Conservation (phyloP, 208 protist species). For the Crithidia brevicula region DNA sequence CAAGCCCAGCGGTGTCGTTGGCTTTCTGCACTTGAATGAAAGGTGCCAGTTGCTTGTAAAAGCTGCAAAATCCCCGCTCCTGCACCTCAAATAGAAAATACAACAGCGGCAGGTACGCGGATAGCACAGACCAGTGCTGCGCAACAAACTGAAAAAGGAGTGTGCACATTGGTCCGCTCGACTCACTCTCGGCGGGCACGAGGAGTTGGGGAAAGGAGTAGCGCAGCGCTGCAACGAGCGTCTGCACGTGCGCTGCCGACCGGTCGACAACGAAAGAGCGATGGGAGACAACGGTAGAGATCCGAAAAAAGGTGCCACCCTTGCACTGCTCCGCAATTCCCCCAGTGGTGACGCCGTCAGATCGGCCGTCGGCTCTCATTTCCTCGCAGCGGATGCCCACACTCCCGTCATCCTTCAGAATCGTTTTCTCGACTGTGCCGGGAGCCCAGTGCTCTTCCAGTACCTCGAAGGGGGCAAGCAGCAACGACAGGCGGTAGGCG, state of each 20-base stretch:
- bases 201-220: conserved; percentile 34
- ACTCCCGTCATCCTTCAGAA: conserved; percentile 11
- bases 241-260: conserved; percentile 27
- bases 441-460: conserved; percentile 27
- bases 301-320: conserved; percentile 14
- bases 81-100: conserved; percentile 40
- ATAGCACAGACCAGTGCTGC: conserved; percentile 25
- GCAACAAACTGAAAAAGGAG: conserved; percentile 28
- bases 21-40: conserved; percentile 13
- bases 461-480: conserved; percentile 30
- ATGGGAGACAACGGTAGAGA: conserved; percentile 18
- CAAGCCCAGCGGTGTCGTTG: conserved; percentile 23
- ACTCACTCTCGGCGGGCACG: conserved; percentile 15
- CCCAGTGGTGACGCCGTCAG: conserved; percentile 15
- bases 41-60: conserved; percentile 27
- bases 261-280: conserved; percentile 35
- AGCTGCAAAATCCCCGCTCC: conserved; percentile 16
- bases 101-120: conserved; percentile 29
- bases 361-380: conserved; percentile 1
- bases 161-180: conserved; percentile 1
- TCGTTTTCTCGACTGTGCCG: background rate
- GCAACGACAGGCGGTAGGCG: conserved; percentile 25
- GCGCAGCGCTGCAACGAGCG: conserved; percentile 29
- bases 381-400: conserved; percentile 18
- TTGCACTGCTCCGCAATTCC: conserved; percentile 37